Evolutionary conservation across 495 filamentous ascomycete genomes (phyloP), one percentile per base, ranked within the genome.

Genomic region (Xylaria venustula): DNA sequence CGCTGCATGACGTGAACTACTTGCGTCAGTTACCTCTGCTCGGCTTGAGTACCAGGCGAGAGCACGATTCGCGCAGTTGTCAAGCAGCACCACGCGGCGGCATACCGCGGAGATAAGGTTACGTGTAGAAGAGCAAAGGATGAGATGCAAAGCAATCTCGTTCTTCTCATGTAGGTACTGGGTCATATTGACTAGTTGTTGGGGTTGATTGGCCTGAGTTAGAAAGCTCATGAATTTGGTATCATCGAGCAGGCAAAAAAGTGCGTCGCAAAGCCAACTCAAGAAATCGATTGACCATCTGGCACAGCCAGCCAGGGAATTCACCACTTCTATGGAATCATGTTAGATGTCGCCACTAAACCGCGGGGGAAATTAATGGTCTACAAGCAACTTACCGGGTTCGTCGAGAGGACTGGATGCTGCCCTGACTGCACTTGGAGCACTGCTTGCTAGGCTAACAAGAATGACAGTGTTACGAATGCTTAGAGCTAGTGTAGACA

Each of bases 401-500:
- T 90, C 89, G 58, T 86, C 83, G 7, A 87, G 76, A 1, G 88
- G 88, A 19, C 71, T 80, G 37, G 60, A 80, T 71, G 55, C 73
- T 75, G 51, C 63, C 69, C 61, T 70, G 60, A 50, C 68, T 64
- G 54, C 51, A 71, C 68, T 58, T 64, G 71, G 64, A 64, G 74
- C 70, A 63, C 77, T 79, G 72, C 74, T 85, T 61, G 83, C 84
- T 42, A 86, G 84, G 1, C 81, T 85, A 61, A 90, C 85, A 57
- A 88, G 79, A 40, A 90, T 77, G 4, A 88, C 83, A 15, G 88
- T 81, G 65, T 89, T 87, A 37, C 90, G 82, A 34, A 93, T 76
- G 68, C 90, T 87, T 36, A 96, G 75, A 34, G 86, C 84, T 1
- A 87, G 74, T 82, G 86, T 89, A n/a, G 91, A 84, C 49, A 95